These are phyloP conservation scores for Sistotremastrum niveocremeum DNA, from an alignment of 768 basidiomycete species.

Conservation along the genomic window DNA sequence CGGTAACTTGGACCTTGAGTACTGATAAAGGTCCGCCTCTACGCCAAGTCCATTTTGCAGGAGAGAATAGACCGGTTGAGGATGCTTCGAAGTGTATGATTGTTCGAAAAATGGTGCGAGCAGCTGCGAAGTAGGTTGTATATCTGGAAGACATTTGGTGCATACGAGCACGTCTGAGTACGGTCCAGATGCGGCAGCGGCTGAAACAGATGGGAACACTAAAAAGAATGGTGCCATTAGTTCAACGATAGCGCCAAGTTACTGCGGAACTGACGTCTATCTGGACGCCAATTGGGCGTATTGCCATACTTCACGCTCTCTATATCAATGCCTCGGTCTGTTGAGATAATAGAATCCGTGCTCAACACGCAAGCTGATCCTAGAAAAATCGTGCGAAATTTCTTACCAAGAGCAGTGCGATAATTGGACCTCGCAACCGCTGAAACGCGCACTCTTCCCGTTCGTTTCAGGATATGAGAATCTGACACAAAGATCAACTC, in stretches of 20 bases:
- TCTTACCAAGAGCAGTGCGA: slow-evolving; percentile 35
- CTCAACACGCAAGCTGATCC: slow-evolving; percentile 3
- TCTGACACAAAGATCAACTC: slow-evolving; percentile 22
- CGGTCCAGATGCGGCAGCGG: slow-evolving; percentile 41
- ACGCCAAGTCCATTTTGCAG: slow-evolving; percentile 65
- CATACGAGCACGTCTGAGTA: slow-evolving; percentile 57
- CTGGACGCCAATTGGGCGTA: slow-evolving; percentile 45
- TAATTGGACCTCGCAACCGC: slow-evolving; percentile 63
- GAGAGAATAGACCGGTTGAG: slow-evolving; percentile 47
- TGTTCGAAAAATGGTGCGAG: slow-evolving; percentile 40
- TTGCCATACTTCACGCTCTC: slow-evolving; percentile 47
- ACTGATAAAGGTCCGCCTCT: slow-evolving; percentile 53
- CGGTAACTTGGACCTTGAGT: slow-evolving; percentile 13
- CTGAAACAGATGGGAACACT: slow-evolving; percentile 43
- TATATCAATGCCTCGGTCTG: slow-evolving; percentile 43
- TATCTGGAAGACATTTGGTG: slow-evolving; percentile 64
- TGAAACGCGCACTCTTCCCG: slow-evolving; percentile 50
- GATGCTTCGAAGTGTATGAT: slow-evolving; percentile 29
- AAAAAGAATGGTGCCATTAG: background rate
- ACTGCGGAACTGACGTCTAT: slow-evolving; percentile 34
- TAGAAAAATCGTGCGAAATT: background rate
- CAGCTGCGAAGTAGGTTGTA: slow-evolving; percentile 39
- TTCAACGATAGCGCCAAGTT: slow-evolving; percentile 1
- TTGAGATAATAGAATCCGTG: slow-evolving; percentile 1
- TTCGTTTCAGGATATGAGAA: slow-evolving; percentile 40